A percentile compares a stretch with the other conserved stretches of the same genome.
phyloP scores from a whole-genome alignment of 2,329 filamentous ascomycete species.

The Fusarium sp. region DNA sequence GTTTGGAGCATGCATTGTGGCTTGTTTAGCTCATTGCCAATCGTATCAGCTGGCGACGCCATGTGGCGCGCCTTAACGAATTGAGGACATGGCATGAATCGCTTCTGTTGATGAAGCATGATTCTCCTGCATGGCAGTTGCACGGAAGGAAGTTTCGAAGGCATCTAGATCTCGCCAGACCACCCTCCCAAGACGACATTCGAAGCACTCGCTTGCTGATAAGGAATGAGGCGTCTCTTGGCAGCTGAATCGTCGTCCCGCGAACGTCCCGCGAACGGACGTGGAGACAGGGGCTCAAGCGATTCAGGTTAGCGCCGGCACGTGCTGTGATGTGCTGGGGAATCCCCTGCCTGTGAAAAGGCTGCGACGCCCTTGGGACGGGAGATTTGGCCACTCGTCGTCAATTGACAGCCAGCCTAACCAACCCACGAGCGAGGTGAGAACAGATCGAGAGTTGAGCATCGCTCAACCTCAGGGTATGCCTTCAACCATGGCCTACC shows the following conservation, averaged over 20 bases:
- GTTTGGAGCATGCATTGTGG: background rate
- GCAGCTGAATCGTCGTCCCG: background rate
- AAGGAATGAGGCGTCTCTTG: background rate
- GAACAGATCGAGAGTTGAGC: conserved; percentile 1
- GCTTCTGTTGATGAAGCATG: background rate
- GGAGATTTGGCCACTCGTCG: background rate
- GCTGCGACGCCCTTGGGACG: background rate
- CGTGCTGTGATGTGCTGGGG: background rate
- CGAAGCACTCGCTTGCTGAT: background rate
- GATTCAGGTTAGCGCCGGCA: background rate
- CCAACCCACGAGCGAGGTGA: background rate
- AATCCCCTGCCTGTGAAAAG: background rate
- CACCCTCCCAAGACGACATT: background rate
- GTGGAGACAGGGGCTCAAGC: background rate
- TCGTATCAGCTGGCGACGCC: background rate
- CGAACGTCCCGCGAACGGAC: background rate
- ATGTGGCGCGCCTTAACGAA: background rate
- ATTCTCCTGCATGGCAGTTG: background rate
- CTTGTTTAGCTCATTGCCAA: background rate
- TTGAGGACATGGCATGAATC: conserved; percentile 24
- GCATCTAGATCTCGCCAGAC: background rate
- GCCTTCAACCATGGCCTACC: conserved; percentile 38
- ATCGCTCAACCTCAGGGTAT: background rate
- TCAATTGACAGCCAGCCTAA: background rate
- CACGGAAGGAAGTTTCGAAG: background rate